phyloP scores from a whole-genome alignment of 2,329 filamentous ascomycete genomes.

The Elsinoe perseae region DNA sequence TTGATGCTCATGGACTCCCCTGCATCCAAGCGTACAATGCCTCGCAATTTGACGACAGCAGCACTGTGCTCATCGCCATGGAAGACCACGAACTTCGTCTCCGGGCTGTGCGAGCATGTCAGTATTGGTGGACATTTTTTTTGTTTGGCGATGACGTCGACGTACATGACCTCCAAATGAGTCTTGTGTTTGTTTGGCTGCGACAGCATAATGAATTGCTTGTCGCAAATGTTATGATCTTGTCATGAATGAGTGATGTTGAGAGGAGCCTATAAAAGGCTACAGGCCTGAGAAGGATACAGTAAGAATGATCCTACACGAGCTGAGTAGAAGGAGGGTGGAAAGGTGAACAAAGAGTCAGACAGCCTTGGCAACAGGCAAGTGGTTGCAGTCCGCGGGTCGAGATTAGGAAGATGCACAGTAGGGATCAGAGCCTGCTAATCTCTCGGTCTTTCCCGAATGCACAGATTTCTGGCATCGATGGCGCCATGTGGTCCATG shows the following conservation, averaged over 20 bases:
- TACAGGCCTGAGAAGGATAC: neutral
- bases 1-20: constrained; percentile 42
- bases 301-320: neutral
- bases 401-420: neutral
- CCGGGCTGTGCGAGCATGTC: constrained; percentile 29
- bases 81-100: constrained; percentile 44
- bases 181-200: constrained; percentile 23
- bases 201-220: constrained; percentile 14
- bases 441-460: constrained; percentile 12
- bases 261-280: constrained; percentile 2
- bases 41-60: constrained; percentile 38
- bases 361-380: neutral
- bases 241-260: constrained; percentile 5
- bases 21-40: constrained; percentile 40
- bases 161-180: constrained; percentile 39
- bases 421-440: constrained; percentile 2
- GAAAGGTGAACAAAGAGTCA: constrained; percentile 9
- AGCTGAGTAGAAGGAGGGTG: constrained; percentile 9
- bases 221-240: constrained; percentile 1
- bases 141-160: constrained; percentile 7
- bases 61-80: constrained; percentile 42
- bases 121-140: constrained; percentile 9
- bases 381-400: neutral
- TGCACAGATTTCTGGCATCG: neutral
- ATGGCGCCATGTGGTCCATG: constrained; percentile 13